Conservation (phyloP, 768 basidiomycete genomes). For the Antrodiella citrinella region DNA sequence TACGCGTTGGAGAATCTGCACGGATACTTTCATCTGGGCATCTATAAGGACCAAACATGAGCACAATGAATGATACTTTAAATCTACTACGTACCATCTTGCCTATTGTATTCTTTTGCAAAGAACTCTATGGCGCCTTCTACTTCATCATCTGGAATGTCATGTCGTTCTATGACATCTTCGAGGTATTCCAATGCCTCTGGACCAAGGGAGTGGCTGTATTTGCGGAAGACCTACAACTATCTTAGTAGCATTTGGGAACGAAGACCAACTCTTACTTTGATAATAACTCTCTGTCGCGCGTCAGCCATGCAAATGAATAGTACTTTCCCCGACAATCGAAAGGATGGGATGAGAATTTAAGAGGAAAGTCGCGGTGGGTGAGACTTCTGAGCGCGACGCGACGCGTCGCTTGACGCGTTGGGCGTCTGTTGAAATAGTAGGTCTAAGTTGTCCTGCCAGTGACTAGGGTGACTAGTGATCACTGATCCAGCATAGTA, state of each 20-base stretch:
- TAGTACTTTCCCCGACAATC: too few relatives aligned
- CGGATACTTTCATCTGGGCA: slow-evolving; percentile 75
- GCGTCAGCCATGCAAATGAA: slow-evolving; percentile 26
- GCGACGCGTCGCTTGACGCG: slow-evolving; percentile 16
- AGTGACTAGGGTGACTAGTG: too few relatives aligned
- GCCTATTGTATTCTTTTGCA: slow-evolving; percentile 82
- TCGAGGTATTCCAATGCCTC: slow-evolving; percentile 69
- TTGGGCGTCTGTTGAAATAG: neutral
- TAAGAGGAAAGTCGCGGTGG: neutral
- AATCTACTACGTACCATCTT: slow-evolving; percentile 54
- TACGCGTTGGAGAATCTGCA: slow-evolving; percentile 58
- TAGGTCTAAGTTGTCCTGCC: too few relatives aligned
- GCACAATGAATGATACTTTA: neutral
- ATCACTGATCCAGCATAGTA: too few relatives aligned
- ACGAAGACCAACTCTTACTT: slow-evolving; percentile 22
- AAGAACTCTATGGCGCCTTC: slow-evolving; percentile 73
- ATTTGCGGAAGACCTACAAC: slow-evolving; percentile 74
- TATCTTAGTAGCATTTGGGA: slow-evolving; percentile 1
- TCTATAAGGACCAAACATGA: slow-evolving; percentile 34
- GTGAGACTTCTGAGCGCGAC: slow-evolving; percentile 8
- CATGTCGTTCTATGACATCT: slow-evolving; percentile 60
- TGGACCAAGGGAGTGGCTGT: slow-evolving; percentile 79
- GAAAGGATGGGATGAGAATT: too few relatives aligned
- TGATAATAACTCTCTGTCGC: slow-evolving; percentile 36
- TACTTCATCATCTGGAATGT: slow-evolving; percentile 60